Evolutionary conservation across 805 yeast species (phyloP), one percentile per base, ranked within the genome.

Genomic region (Peterozyma xylosa): DNA sequence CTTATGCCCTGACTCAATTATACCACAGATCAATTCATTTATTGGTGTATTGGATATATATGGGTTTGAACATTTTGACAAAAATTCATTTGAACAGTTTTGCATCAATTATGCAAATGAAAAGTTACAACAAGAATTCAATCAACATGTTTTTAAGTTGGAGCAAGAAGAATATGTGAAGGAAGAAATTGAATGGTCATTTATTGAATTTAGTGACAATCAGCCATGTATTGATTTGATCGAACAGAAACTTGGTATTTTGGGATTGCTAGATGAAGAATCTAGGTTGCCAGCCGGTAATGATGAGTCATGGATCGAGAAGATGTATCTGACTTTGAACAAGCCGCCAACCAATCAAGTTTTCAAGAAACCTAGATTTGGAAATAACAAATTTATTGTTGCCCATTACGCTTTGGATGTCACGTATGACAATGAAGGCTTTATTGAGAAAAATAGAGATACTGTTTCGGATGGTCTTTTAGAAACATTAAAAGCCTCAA

Each of bases 91-190:
- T 58, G 99, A 91, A 66, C 99, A 91, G 64, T 91, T 91, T 65
- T 91, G 99, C 70, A 90, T 90, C 66, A 90, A 90, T 63, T 90
- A 90, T 62, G 96, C 97, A 38, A 90, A 90, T 65, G 99, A 91
- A 68, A 91, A 91, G 66, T 74, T 91, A 55, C 98, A 91, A 66
- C 98, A 91, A 65, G 97, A 91, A 63, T 91, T 91, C 66, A 91
- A 90, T 57, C 97, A 89, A 68, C 97, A 91, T 57, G 97, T 91
- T 43, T 91, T 91, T 76, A 91, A 91, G 60, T 74, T 93, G 49
- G 99, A 91, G 61, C 98, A 93, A 70, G 96, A 90, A 58, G 97
- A 93, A 60, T 91, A 91, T 60, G 75, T 89, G 43, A 78, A 77
- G 47, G 98, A 91, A 67, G 85, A 90, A 58, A 90, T 91, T 51